Evolutionary conservation across 805 yeast genomes (phyloP), one percentile per base, ranked within the genome.

Genomic region (Alloascoidea africana): DNA sequence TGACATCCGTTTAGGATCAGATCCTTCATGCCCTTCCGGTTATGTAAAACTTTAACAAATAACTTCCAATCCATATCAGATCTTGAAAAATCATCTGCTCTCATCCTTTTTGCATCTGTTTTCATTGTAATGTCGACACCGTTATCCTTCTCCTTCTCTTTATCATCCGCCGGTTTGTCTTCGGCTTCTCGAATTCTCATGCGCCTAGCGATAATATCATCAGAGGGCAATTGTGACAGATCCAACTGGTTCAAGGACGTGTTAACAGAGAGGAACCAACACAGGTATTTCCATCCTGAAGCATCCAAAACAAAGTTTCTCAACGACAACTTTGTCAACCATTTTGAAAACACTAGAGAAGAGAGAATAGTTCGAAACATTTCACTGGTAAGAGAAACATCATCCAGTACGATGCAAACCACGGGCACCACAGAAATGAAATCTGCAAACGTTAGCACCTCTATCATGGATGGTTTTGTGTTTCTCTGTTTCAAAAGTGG

Each of bases 381-480:
- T 39, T 79, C 86, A 15, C 70, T 65, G 1, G 87, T 69, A 38
- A 89, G 56, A 4, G 70, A 58, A 14, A 82, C 86, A 32, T 91
- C 89, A 57, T 87, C 96, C 40, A 89, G 65, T 0, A 81, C 66
- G 3, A 89, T 58, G 42, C 78, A 73, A 35, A 76, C 69, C 19
- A 87, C 70, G 0, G 96, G 95, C 0, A 89, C 91, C 40, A 86
- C 76, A 32, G 94, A 62, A 33, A 86, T 63, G 48, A 87, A 89
- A 56, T 87, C 97, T 8, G 93, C 73, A 55, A 89, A 84, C 3
- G 96, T 76, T 42, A 83, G 70, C 16, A 87, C 69, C 58, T 87
- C 97, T 44, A 89, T 76, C 61, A 84, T 60, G 0, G 96, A 82
- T 1, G 97, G 97, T 38, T 73, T 65, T n/a, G 95, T 93, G 50